A percentile compares a stretch with the other conserved stretches of the same genome.
Conservation (phyloP, 148 eudicot species). For the Cornus controversa region DNA sequence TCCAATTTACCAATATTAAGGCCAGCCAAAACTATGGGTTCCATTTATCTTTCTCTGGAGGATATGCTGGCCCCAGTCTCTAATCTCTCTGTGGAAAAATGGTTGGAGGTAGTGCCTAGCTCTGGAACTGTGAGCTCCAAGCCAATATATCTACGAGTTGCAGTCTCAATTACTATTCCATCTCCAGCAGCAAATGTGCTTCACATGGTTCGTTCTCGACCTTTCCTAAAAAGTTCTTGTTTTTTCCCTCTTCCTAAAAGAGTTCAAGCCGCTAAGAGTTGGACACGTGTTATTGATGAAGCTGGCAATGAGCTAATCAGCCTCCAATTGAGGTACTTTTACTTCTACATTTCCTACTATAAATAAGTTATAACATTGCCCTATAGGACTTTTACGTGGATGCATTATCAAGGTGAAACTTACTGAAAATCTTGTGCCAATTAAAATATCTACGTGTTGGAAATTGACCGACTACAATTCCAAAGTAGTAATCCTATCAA, state of each 20-base stretch:
- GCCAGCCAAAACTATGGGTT: constrained; percentile 55
- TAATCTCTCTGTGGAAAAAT: constrained; percentile 64
- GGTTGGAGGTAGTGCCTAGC: constrained; percentile 66
- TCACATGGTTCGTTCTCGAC: constrained; percentile 47
- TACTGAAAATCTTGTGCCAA: not conserved
- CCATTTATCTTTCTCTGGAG: constrained; percentile 58
- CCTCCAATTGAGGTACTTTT: constrained; percentile 78
- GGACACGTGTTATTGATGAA: constrained; percentile 61
- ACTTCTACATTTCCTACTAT: not conserved
- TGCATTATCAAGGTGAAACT: constrained; percentile 9
- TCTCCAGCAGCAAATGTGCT: constrained; percentile 52
- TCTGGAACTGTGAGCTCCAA: constrained; percentile 30
- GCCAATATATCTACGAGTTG: constrained; percentile 62
- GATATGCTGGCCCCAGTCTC: constrained; percentile 47
- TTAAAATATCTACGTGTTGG: not conserved
- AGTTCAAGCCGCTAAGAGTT: constrained; percentile 44
- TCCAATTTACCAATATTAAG: constrained; percentile 41
- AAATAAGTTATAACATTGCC: not conserved
- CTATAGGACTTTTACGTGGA: not conserved
- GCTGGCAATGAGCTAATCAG: constrained; percentile 61
- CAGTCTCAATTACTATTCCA: constrained; percentile 73
- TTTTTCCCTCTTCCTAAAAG: constrained; percentile 48
- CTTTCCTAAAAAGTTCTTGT: constrained; percentile 54
- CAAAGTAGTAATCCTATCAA: not conserved
- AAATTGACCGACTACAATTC: not conserved